These are phyloP conservation scores for Diaporthe longicolla DNA, from an alignment of 2,329 filamentous ascomycete genomes.

Conservation along the genomic window DNA sequence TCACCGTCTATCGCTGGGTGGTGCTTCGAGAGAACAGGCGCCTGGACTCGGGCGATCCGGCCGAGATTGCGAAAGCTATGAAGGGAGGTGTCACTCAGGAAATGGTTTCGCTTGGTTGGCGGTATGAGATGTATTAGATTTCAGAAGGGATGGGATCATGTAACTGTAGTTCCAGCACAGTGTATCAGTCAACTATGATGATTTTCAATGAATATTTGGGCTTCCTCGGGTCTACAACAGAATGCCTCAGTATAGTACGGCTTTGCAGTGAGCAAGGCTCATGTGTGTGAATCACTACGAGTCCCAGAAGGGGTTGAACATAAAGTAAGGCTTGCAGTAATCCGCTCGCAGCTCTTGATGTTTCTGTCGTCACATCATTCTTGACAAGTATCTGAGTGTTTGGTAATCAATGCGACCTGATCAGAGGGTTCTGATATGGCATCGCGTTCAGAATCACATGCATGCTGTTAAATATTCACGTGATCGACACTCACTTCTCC, in stretches of 20 bases:
- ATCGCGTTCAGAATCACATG: not conserved
- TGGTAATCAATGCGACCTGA: not conserved
- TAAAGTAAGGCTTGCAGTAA: not conserved
- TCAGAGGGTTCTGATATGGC: not conserved
- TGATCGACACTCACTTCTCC: not conserved
- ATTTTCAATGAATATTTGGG: not conserved
- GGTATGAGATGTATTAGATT: slow-evolving; percentile 58
- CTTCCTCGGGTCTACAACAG: not conserved
- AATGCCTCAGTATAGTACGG: not conserved
- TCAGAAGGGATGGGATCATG: not conserved
- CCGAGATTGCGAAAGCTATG: slow-evolving; percentile 55
- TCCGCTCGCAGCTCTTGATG: not conserved
- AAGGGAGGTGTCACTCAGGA: slow-evolving; percentile 59
- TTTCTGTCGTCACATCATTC: too few relatives aligned
- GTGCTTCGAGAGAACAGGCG: slow-evolving; percentile 56
- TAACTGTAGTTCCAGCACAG: not conserved
- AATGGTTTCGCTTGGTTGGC: slow-evolving; percentile 58
- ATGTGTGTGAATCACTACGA: not conserved
- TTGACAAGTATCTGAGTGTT: not conserved
- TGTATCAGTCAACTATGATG: not conserved
- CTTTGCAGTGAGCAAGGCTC: not conserved
- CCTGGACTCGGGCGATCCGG: slow-evolving; percentile 54
- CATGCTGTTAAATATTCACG: not conserved
- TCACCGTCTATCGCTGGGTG: slow-evolving; percentile 56
- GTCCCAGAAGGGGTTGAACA: rapidly evolving